phyloP scores from a whole-genome alignment of 176 grass and related monocot species.

The Oryza rufipogon region DNA sequence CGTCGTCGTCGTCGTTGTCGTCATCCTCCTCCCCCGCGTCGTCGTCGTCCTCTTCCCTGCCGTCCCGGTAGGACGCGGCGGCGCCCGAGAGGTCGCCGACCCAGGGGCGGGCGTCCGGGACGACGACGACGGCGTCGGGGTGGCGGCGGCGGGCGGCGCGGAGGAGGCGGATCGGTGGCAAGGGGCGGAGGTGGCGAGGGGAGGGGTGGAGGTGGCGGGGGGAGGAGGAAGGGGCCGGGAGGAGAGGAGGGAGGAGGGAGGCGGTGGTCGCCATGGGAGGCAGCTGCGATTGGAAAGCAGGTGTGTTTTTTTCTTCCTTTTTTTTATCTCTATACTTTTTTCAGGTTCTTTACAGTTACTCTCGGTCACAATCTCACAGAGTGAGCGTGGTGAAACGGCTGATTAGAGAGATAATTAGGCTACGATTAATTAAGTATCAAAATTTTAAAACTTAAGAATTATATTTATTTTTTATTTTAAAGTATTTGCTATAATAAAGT shows the following conservation, averaged over 20 bases:
- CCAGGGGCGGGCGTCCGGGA: conserved; percentile 71
- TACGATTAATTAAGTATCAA: no score
- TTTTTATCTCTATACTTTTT: background rate
- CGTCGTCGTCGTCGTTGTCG: conserved; percentile 52
- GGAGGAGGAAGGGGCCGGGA: conserved; percentile 15
- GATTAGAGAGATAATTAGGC: no score
- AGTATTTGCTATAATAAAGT: no score
- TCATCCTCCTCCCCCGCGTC: conserved; percentile 54
- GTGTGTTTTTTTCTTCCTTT: background rate
- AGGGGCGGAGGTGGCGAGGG: conserved; percentile 19
- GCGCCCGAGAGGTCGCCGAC: conserved; percentile 57
- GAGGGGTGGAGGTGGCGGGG: conserved; percentile 18
- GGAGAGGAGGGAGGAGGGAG: conserved; percentile 26
- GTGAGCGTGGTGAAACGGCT: background rate
- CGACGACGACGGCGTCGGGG: conserved; percentile 61
- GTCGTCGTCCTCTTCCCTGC: conserved; percentile 52
- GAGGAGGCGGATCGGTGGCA: conserved; percentile 33
- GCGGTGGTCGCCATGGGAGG: conserved; percentile 54
- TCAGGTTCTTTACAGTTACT: background rate
- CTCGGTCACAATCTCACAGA: background rate
- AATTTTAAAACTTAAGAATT: no score
- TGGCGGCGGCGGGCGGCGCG: conserved; percentile 50
- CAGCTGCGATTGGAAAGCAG: background rate
- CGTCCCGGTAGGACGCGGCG: conserved; percentile 44
- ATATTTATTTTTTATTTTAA: no score